Conservation (phyloP, 768 basidiomycete species). For the Lentinula boryana region DNA sequence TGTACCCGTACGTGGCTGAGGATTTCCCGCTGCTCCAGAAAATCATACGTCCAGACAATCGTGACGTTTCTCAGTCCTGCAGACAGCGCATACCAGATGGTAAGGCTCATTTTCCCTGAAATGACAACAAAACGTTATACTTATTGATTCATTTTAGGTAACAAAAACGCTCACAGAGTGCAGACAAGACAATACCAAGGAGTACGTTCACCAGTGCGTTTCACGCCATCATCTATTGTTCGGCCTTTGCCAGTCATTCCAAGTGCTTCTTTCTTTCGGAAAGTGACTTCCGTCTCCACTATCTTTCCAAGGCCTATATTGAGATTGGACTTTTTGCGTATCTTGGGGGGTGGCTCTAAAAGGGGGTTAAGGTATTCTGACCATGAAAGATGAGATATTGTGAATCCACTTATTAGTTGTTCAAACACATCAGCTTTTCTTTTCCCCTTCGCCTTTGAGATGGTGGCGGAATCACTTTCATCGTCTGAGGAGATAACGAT, state of each 20-base stretch:
- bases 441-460: background rate
- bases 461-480: background rate
- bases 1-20: too few relatives aligned
- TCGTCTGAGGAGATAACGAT: constrained; percentile 22
- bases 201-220: background rate
- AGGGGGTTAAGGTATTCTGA: background rate
- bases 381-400: background rate
- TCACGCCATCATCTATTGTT: constrained; percentile 15
- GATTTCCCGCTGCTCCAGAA: too few relatives aligned
- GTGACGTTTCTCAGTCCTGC: constrained; percentile 48
- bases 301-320: constrained; percentile 25
- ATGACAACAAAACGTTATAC: background rate
- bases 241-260: constrained; percentile 30
- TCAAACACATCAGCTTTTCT: background rate
- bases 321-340: background rate
- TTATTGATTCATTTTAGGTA: background rate
- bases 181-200: constrained; percentile 51
- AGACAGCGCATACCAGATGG: constrained; percentile 59
- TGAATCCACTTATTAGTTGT: background rate
- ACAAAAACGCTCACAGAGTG: constrained; percentile 46
- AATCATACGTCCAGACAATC: constrained; percentile 6
- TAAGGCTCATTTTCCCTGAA: constrained; percentile 43
- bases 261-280: constrained; percentile 37
- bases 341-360: background rate
- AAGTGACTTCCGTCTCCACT: constrained; percentile 37